phyloP scores from a whole-genome alignment of 2,329 filamentous ascomycete species.

The Fusarium goolgardi region DNA sequence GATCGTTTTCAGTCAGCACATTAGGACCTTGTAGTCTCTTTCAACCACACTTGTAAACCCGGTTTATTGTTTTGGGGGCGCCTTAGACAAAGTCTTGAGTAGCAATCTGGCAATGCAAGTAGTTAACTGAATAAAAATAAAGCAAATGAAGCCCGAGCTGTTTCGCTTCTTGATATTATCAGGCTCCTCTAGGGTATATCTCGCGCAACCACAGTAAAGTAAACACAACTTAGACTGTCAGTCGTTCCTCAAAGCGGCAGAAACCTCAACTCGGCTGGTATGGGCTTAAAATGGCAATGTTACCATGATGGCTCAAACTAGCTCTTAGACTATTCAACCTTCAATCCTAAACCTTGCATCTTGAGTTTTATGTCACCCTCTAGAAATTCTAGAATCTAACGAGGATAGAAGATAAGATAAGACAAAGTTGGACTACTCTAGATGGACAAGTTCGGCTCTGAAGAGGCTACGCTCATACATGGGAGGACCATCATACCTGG shows the following conservation, averaged over 20 bases:
- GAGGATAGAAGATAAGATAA: background rate
- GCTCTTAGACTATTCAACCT: background rate
- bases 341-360: background rate
- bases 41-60: too few species aligned
- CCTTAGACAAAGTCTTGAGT: background rate
- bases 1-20: background rate
- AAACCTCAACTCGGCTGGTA: background rate
- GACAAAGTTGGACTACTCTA: background rate
- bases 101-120: background rate
- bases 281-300: too few species aligned
- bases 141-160: background rate
- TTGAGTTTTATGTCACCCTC: background rate
- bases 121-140: accelerated
- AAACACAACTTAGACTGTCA: too few species aligned
- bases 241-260: background rate
- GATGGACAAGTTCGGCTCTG: accelerated
- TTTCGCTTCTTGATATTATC: background rate
- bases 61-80: too few species aligned
- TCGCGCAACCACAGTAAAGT: background rate
- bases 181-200: background rate
- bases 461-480: background rate
- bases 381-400: accelerated
- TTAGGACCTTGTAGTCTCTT: background rate
- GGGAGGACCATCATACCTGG: background rate
- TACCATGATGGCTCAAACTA: background rate